phyloP scores from a whole-genome alignment of 495 filamentous ascomycete genomes.

The Podospora pseudoanserina region DNA sequence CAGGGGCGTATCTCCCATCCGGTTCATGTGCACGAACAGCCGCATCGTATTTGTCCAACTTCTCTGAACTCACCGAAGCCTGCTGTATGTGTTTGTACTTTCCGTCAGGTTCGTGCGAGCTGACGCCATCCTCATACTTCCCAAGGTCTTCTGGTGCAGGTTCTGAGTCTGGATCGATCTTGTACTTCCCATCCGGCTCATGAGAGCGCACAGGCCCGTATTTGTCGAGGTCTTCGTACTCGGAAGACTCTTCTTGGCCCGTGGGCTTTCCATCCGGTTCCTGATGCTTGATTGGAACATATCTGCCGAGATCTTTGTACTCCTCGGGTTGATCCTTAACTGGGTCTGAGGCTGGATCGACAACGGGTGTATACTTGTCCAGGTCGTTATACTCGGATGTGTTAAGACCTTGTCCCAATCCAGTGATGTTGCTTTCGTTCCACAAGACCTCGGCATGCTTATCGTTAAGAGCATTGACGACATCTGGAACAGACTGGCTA shows the following conservation, averaged over 20 bases:
- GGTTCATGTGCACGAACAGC: background rate
- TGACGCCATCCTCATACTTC: constrained; percentile 18
- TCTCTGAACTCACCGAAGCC: background rate
- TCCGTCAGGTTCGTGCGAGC: constrained; percentile 21
- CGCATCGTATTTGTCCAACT: background rate
- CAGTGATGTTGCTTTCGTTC: constrained; percentile 15
- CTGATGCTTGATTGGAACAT: constrained; percentile 19
- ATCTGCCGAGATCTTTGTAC: constrained; percentile 22
- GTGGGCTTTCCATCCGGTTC: constrained; percentile 27
- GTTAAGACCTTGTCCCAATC: background rate
- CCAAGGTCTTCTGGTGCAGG: constrained; percentile 6
- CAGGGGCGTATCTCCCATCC: constrained; percentile 2
- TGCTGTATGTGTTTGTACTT: constrained; percentile 27
- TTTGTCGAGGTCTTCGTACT: constrained; percentile 9
- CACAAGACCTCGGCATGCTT: constrained; percentile 24
- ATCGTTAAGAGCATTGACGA: constrained; percentile 17
- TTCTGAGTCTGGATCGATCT: constrained; percentile 8
- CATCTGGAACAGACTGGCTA: constrained; percentile 7
- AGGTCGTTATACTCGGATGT: background rate
- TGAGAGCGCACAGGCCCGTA: constrained; percentile 14
- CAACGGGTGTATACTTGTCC: background rate
- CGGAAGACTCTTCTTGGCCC: background rate
- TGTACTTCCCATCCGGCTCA: constrained; percentile 29
- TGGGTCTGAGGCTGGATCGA: background rate
- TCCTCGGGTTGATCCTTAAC: background rate